Conservation (phyloP, 192 early-diverging fungal genomes). For the Umbelopsis ramanniana region DNA sequence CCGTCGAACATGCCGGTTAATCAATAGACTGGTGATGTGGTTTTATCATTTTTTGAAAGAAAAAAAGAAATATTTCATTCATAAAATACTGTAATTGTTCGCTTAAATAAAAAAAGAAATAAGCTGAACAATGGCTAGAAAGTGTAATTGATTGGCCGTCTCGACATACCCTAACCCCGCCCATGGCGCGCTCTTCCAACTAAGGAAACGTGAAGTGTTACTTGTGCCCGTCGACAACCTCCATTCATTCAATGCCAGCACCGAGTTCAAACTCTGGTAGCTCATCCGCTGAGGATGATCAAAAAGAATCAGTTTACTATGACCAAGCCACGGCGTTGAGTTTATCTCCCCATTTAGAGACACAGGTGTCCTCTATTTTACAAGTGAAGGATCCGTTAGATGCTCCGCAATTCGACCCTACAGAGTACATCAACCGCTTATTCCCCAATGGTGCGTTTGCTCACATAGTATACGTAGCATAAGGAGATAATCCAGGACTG, state of each 20-base stretch:
- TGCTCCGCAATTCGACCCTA: slow-evolving; percentile 70
- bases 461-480: background rate
- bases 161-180: background rate
- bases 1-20: slow-evolving; percentile 79
- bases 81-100: background rate
- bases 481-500: background rate
- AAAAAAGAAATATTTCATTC: background rate
- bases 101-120: too few species aligned
- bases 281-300: slow-evolving; percentile 9
- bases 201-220: background rate
- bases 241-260: background rate
- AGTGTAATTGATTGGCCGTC: background rate
- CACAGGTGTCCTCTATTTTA: slow-evolving; percentile 56
- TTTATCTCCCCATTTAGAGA: slow-evolving; percentile 61
- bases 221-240: background rate
- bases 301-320: slow-evolving; percentile 11
- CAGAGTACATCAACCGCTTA: slow-evolving; percentile 79
- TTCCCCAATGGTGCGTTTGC: slow-evolving; percentile 70
- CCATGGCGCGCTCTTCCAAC: background rate
- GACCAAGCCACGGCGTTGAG: slow-evolving; percentile 39
- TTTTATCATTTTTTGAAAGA: background rate
- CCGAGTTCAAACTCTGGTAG: background rate
- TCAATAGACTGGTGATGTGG: background rate
- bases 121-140: too few species aligned
- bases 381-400: slow-evolving; percentile 68